phyloP scores from a whole-genome alignment of 2,329 filamentous ascomycete species.

The Alternaria panax region DNA sequence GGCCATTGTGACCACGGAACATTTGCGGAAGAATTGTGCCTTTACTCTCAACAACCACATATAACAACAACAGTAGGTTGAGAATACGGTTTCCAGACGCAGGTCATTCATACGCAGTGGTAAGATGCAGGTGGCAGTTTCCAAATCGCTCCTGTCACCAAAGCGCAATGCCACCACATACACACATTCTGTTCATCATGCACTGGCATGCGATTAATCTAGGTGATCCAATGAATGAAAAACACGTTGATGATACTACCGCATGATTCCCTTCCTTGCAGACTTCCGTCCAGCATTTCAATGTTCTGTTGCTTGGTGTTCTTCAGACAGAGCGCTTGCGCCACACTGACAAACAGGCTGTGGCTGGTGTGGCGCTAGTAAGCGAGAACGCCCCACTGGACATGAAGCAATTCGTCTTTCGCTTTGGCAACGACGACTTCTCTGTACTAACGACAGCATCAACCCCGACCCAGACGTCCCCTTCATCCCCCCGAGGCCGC shows the following conservation, averaged over 20 bases:
- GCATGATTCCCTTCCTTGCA: neutral
- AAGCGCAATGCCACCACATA: neutral
- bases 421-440: slow-evolving; percentile 10
- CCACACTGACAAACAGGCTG: neutral
- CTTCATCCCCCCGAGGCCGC: slow-evolving; percentile 32
- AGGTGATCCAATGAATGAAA: neutral
- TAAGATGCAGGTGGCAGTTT: no score
- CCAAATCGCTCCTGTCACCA: no score
- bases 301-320: neutral
- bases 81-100: neutral
- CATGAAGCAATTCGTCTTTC: slow-evolving; percentile 1
- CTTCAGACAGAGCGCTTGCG: neutral
- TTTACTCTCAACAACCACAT: neutral
- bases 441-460: slow-evolving; percentile 45
- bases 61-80: neutral
- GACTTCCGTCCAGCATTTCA: neutral
- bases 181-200: neutral
- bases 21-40: neutral
- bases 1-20: neutral
- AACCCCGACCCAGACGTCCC: slow-evolving; percentile 38
- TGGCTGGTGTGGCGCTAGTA: slow-evolving; percentile 10
- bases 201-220: neutral
- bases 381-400: slow-evolving; percentile 8
- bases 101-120: neutral
- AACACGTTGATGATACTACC: neutral